phyloP scores from a whole-genome alignment of 495 filamentous ascomycete genomes.

The Penicillium samsonianum region DNA sequence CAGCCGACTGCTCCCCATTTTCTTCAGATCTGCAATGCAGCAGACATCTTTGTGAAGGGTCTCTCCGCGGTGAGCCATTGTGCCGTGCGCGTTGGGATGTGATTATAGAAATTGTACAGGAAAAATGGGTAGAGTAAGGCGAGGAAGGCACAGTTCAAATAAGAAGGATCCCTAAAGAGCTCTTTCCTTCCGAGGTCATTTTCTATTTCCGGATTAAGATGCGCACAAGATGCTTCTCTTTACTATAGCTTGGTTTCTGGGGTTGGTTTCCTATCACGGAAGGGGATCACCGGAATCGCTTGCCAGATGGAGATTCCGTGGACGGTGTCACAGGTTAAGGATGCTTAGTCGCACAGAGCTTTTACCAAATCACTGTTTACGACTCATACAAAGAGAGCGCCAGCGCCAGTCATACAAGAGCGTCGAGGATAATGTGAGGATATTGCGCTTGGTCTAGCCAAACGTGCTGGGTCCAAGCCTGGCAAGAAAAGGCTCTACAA shows the following conservation, averaged over 20 bases:
- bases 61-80: slow-evolving; percentile 37
- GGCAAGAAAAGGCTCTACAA: neutral
- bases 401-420: neutral
- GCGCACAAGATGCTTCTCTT: slow-evolving; percentile 5
- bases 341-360: neutral
- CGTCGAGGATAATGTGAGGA: neutral
- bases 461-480: neutral
- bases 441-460: neutral
- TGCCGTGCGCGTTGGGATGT: neutral
- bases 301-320: slow-evolving; percentile 7
- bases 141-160: slow-evolving; percentile 16
- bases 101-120: neutral
- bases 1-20: slow-evolving; percentile 29
- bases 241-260: slow-evolving; percentile 7
- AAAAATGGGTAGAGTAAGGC: neutral
- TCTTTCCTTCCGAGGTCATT: neutral
- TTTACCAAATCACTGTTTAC: neutral
- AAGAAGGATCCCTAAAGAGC: neutral
- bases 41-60: slow-evolving; percentile 35
- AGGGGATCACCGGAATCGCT: slow-evolving; percentile 13
- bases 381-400: neutral
- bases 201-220: slow-evolving; percentile 5
- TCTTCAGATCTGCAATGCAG: slow-evolving; percentile 39
- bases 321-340: slow-evolving; percentile 1
- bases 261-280: slow-evolving; percentile 18